Evolutionary conservation across 106 monocot genomes (phyloP).

Genomic region (Acorus gramineus): DNA sequence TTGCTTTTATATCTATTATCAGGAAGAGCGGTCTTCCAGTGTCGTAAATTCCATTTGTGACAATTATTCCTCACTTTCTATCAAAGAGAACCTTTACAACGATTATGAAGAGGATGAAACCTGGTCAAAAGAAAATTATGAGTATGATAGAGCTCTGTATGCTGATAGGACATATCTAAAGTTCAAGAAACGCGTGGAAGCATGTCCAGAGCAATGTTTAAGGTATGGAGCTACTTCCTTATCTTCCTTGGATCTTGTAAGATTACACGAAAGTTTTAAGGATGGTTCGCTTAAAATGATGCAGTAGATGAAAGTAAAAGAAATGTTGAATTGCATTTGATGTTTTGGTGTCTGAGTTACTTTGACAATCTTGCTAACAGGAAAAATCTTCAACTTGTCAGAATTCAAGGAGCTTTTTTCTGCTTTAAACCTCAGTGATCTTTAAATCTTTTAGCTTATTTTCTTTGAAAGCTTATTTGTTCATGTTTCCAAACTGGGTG

Average conservation of each 20-base stretch:
- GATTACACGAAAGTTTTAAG: no score
- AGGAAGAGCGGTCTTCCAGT: slow-evolving; percentile 19
- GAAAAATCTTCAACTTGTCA: no score
- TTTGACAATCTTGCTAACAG: no score
- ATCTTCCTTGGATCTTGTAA: not conserved
- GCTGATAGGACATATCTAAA: slow-evolving; percentile 86
- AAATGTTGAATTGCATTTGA: no score
- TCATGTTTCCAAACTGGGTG: no score
- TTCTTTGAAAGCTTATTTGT: no score
- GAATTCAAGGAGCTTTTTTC: no score
- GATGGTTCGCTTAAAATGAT: no score
- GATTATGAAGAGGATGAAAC: slow-evolving; percentile 42
- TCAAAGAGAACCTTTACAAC: slow-evolving; percentile 23
- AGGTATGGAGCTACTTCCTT: slow-evolving; percentile 33
- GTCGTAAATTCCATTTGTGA: slow-evolving; percentile 7
- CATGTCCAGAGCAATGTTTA: slow-evolving; percentile 79
- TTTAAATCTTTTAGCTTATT: no score
- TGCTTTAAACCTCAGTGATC: no score
- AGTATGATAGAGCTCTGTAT: slow-evolving; percentile 79
- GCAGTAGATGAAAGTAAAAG: no score
- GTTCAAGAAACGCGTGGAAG: slow-evolving; percentile 93
- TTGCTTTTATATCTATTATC: slow-evolving; percentile 81
- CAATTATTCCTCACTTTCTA: slow-evolving; percentile 31
- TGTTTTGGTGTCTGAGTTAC: no score
- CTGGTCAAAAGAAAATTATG: slow-evolving; percentile 83